phyloP scores from a whole-genome alignment of 257 asterid genomes.

The Oldenlandia corymbosa region DNA sequence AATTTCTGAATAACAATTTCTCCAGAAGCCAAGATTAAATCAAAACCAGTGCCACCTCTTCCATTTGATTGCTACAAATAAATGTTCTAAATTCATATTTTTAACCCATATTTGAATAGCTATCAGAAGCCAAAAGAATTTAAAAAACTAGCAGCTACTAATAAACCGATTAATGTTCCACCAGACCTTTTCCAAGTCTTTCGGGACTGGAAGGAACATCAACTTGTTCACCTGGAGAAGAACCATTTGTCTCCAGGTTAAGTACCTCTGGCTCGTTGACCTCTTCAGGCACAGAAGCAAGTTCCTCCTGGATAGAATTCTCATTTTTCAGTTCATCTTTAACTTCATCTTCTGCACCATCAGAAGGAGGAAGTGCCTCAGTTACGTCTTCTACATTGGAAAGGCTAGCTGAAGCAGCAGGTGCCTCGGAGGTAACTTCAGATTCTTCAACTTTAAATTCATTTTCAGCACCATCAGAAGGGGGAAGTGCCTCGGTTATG shows the following conservation, averaged over 20 bases:
- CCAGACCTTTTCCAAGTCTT: slow-evolving; percentile 39
- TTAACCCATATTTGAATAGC: slow-evolving; percentile 2
- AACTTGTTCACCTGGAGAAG: slow-evolving; percentile 24
- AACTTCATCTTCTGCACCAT: slow-evolving; percentile 18
- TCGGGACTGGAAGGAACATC: slow-evolving; percentile 24
- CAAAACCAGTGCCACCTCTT: not conserved
- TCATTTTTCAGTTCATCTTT: slow-evolving; percentile 30
- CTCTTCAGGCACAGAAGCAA: slow-evolving; percentile 23
- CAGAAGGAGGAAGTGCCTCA: slow-evolving; percentile 20
- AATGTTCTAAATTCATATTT: not conserved
- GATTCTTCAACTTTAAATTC: no score
- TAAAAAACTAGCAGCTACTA: slow-evolving; percentile 4
- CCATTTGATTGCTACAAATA: not conserved
- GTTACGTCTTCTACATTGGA: slow-evolving; percentile 24
- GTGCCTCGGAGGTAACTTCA: slow-evolving; percentile 26
- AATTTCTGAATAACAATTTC: no score
- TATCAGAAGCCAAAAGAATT: not conserved
- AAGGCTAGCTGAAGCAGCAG: slow-evolving; percentile 32
- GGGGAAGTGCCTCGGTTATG: no score
- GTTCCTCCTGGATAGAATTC: slow-evolving; percentile 20
- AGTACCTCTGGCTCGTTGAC: slow-evolving; percentile 29
- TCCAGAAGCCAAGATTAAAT: no score
- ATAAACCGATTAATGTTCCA: slow-evolving; percentile 8
- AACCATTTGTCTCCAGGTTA: slow-evolving; percentile 26
- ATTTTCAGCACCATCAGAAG: no score